Evolutionary conservation across 2,329 filamentous ascomycete genomes (phyloP), one percentile per base, ranked within the genome.

Genomic region (Davidsoniella virescens): DNA sequence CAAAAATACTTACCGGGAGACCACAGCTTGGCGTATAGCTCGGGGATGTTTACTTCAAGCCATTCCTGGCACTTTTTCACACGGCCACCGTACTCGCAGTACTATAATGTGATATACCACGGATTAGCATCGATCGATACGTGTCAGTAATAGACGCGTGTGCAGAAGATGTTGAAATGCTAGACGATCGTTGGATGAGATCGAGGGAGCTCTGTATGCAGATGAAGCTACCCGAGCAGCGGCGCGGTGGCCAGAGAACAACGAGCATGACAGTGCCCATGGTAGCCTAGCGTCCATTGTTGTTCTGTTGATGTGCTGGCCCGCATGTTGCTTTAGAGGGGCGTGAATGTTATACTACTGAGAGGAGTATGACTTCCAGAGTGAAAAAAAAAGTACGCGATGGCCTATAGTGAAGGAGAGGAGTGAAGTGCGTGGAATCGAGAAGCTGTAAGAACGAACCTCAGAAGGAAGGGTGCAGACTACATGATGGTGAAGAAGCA

Each of bases 81-180:
- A 38, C 88, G 96, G 56, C 88, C 90, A 62, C 92, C 92, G 67
- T 95, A 96, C 69, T 98, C 92, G 72, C 92, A 98, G 70, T 95
- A 98, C 92, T 96, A 68, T 57, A 54, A 45, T 37, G n/a, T 44
- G 48, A n/a, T 50, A 46, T 47, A 51, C 17, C 17, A 53, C 44
- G 29, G 40, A 44, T 56, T 50, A 43, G 18, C 29, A 5, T 18
- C 16, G 2, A 41, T 25, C n/a, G 2, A 17, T 41, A 46, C 36
- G 20, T 23, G 25, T 38, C 23, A 8, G 29, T 20, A 42, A 40
- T 18, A n/a, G 16, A 29, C 18, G 42, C 43, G 25, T 45, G 40
- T 53, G 47, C 52, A 33, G 45, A 40, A 43, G 33, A 41, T 42
- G 51, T 39, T 14, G 41, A 18, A 7, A 41, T 50, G 37, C 45